These are phyloP conservation scores for Phialophora chinensis DNA, from an alignment of 2,329 filamentous ascomycete genomes.

Conservation along the genomic window DNA sequence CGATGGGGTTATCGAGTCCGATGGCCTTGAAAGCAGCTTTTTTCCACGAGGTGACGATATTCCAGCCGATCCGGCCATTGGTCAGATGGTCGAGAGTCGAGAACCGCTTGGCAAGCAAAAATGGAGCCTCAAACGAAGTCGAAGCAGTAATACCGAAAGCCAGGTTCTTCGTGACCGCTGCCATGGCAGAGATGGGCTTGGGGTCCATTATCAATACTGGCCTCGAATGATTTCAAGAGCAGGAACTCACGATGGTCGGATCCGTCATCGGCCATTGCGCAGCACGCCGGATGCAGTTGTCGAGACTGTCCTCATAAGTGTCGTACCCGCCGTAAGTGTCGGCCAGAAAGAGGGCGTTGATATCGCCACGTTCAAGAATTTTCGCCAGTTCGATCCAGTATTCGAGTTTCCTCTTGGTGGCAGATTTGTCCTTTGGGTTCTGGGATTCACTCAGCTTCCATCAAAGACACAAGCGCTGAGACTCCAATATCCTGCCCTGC, in stretches of 20 bases:
- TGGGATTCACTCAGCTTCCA: conserved; percentile 39
- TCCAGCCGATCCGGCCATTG: conserved; percentile 67
- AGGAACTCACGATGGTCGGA: conserved; percentile 62
- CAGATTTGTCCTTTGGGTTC: conserved; percentile 67
- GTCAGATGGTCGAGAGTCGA: conserved; percentile 69
- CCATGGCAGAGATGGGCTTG: conserved; percentile 69
- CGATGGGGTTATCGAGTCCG: conserved; percentile 62
- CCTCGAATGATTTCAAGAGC: background rate
- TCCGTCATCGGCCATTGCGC: conserved; percentile 71
- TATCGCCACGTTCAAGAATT: conserved; percentile 61
- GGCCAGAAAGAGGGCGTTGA: conserved; percentile 68
- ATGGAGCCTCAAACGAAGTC: conserved; percentile 68
- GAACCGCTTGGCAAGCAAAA: conserved; percentile 66
- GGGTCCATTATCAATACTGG: background rate
- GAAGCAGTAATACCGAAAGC: conserved; percentile 68
- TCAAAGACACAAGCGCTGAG: background rate
- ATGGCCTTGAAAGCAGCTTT: conserved; percentile 69
- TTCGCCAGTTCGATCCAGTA: conserved; percentile 65
- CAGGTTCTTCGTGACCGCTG: conserved; percentile 68
- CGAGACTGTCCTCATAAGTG: conserved; percentile 55
- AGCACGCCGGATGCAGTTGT: conserved; percentile 66
- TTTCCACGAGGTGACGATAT: conserved; percentile 69
- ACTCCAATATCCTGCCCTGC: background rate
- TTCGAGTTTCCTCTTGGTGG: conserved; percentile 61
- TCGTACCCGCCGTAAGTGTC: conserved; percentile 59